phyloP scores from a whole-genome alignment of 495 filamentous ascomycete genomes.

The Daldinia concentrica region DNA sequence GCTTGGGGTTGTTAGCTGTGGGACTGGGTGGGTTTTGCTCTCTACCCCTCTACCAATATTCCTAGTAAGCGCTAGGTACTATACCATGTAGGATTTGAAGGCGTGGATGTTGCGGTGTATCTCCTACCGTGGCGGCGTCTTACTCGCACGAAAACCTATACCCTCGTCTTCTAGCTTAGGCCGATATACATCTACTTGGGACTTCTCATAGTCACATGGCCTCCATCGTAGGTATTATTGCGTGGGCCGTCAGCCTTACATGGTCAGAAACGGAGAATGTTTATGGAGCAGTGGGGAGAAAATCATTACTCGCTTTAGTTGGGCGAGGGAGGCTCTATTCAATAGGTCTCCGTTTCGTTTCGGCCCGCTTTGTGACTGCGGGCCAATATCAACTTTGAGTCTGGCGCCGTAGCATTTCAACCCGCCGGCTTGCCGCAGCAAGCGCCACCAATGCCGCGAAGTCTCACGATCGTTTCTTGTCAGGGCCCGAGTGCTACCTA shows the following conservation, averaged over 20 bases:
- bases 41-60: neutral
- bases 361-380: slow-evolving; percentile 31
- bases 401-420: neutral
- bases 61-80: slow-evolving; percentile 25
- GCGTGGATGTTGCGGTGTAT: slow-evolving; percentile 16
- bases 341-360: slow-evolving; percentile 18
- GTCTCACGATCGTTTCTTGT: slow-evolving; percentile 13
- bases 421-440: slow-evolving; percentile 10
- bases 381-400: slow-evolving; percentile 14
- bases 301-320: slow-evolving; percentile 19
- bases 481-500: slow-evolving; percentile 14
- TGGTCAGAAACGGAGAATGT: neutral
- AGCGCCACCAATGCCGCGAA: slow-evolving; percentile 23
- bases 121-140: neutral
- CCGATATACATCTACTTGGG: neutral
- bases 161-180: slow-evolving; percentile 1
- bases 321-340: slow-evolving; percentile 6
- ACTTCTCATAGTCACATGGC: slow-evolving; percentile 17
- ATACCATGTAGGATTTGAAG: slow-evolving; percentile 2
- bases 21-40: neutral
- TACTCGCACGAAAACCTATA: neutral
- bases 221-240: slow-evolving; percentile 2
- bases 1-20: neutral
- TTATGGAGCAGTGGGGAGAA: slow-evolving; percentile 15
- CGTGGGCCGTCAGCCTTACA: slow-evolving; percentile 32